These are phyloP conservation scores for Penicillium paneum DNA, from an alignment of 2,329 filamentous ascomycete genomes.

Conservation along the genomic window DNA sequence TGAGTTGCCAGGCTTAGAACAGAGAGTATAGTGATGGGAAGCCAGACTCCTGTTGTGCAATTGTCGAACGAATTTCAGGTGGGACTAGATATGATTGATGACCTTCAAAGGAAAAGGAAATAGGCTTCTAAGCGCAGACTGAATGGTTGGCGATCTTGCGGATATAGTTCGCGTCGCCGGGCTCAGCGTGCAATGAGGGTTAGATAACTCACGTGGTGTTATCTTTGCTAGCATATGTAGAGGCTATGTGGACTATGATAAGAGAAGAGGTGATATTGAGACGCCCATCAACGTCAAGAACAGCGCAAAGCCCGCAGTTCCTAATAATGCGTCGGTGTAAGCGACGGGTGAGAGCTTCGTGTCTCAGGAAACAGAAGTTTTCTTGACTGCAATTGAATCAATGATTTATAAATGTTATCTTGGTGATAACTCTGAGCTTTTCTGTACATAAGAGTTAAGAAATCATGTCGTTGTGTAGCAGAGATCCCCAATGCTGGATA, in stretches of 20 bases:
- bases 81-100: background rate
- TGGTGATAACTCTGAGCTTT: background rate
- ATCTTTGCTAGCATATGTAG: background rate
- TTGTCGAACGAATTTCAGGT: background rate
- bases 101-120: background rate
- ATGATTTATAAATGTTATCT: background rate
- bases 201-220: no score
- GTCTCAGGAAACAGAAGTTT: background rate
- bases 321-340: background rate
- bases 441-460: no score
- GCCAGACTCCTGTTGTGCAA: no score
- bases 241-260: background rate
- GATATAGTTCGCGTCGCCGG: background rate
- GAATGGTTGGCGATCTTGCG: background rate
- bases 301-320: background rate
- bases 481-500: background rate
- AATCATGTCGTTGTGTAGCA: no score
- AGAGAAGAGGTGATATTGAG: background rate
- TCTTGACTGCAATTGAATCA: background rate
- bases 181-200: background rate
- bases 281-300: background rate
- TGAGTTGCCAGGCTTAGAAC: background rate
- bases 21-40: background rate
- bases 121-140: background rate
- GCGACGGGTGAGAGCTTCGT: background rate